Percentiles rank a stretch among this genome's conserved stretches.
phyloP scores from a whole-genome alignment of 2,329 filamentous ascomycete genomes.

The Ascochyta fabae region DNA sequence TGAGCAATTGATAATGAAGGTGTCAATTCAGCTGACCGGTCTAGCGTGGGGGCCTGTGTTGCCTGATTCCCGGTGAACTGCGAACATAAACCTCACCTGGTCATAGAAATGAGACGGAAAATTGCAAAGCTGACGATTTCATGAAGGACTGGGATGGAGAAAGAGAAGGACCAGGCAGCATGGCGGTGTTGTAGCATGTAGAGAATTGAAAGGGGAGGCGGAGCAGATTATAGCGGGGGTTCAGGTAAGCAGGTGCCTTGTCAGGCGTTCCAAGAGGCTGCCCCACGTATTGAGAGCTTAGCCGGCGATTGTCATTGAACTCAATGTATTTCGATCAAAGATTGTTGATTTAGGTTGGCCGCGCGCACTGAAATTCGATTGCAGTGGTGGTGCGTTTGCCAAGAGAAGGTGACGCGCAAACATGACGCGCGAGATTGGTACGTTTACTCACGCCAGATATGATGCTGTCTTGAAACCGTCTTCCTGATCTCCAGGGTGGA shows the following conservation, averaged over 20 bases:
- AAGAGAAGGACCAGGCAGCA: background rate
- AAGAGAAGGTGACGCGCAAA: background rate
- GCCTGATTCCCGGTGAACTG: constrained; percentile 11
- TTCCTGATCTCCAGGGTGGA: background rate
- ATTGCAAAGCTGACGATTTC: background rate
- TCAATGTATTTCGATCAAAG: background rate
- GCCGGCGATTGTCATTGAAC: background rate
- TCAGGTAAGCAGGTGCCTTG: constrained; percentile 4
- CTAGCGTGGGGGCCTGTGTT: constrained; percentile 14
- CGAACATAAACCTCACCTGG: background rate
- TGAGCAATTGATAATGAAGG: constrained; percentile 12
- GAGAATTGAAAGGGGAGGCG: constrained; percentile 5
- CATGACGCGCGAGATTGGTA: too few relatives aligned
- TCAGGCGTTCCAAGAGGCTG: constrained; percentile 8
- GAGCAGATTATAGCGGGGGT: constrained; percentile 5
- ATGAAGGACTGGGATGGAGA: background rate
- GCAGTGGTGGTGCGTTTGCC: background rate
- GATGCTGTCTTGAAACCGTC: background rate
- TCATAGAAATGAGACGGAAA: background rate
- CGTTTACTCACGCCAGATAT: background rate
- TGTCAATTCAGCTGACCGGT: constrained; percentile 5
- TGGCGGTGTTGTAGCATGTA: constrained; percentile 8
- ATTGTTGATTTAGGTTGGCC: background rate
- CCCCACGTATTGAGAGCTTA: background rate
- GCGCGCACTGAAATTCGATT: background rate